Base-by-base conservation (phyloP, 768 basidiomycete genomes). In the Podaxis sp. region DNA sequence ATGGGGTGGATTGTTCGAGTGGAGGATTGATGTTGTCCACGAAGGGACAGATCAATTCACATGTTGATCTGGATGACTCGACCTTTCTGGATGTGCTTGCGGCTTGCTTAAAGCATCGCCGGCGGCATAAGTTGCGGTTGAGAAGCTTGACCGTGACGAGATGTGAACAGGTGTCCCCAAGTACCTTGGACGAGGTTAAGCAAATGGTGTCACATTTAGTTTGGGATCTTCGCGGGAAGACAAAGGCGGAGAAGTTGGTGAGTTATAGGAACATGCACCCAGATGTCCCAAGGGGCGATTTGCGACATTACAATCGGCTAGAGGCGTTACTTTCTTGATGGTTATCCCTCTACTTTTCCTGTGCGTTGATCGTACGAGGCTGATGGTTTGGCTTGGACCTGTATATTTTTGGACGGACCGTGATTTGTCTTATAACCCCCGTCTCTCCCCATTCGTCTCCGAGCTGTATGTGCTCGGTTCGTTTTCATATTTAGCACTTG, bases 1-100 rank as follows among this genome's bases (percentile, higher is more conserved):
- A 75, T 64, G 69, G 72, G 11, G 69, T 78, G 7, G 75, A 80
- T 57, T 79, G 77, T 52, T 76, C 75, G 39, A 71, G 74, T 51
- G 79, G 78, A 22, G 78, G 79, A 22, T 74, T 73, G 64, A 80
- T 80, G 79, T 70, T 77, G 26, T 73, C 74, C 8, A 66, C 69
- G 22, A 68, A 62, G 4, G 69, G 67, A 1, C 68, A 70, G 24
- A 64, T 74, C 38, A 75, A 80, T 64, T 78, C 76, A 1, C 69
- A 75, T 56, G 66, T 53, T 54, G 75, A 79, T 59, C 68, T 77
- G 49, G 79, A 79, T 64, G 78, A 80, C 63, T 79, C 78, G 8
- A 70, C 75, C 17, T 80, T 79, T 64, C 69, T 80, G 48, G 78
- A 80, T 44, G 78, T 80, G 3, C 68, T 78, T 15, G 65, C 71